These are phyloP conservation scores for Leccinum cinnamomeum DNA, from an alignment of 1,284 basidiomycete genomes.

Conservation along the genomic window DNA sequence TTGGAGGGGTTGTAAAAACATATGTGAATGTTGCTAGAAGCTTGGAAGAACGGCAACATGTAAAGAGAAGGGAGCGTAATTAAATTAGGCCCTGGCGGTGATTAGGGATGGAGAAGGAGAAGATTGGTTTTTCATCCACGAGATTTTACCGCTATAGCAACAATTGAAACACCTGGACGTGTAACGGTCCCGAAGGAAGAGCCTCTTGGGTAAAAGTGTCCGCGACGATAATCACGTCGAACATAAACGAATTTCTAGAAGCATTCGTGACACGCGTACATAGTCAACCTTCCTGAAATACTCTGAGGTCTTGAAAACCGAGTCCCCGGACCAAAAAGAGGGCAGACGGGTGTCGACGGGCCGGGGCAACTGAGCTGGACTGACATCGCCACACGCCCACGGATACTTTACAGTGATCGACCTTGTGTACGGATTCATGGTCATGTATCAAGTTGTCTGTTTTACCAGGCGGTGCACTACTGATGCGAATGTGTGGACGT, in stretches of 20 bases:
- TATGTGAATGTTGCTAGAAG: conserved; percentile 29
- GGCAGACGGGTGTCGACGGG: conserved; percentile 1
- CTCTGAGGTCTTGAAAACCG: conserved; percentile 7
- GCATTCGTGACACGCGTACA: conserved; percentile 4
- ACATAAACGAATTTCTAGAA: not conserved
- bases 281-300: conserved; percentile 8
- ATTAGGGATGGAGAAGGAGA: conserved; percentile 5
- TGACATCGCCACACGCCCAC: conserved; percentile 7
- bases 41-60: conserved; percentile 34
- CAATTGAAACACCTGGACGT: conserved; percentile 12
- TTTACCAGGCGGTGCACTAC: conserved; percentile 20
- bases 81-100: conserved; percentile 4
- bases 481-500: conserved; percentile 1
- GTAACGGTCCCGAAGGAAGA: not conserved
- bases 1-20: conserved; percentile 22
- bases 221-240: conserved; percentile 13
- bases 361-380: conserved; percentile 17
- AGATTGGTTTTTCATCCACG: not conserved
- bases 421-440: not conserved
- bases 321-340: conserved; percentile 9
- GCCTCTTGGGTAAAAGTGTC: not conserved
- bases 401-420: conserved; percentile 9
- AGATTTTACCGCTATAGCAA: conserved; percentile 13
- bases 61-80: conserved; percentile 4
- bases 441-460: conserved; percentile 7